Evolutionary conservation across 495 filamentous ascomycete genomes (phyloP).

Genomic region (Aspergillus bertholletiae): DNA sequence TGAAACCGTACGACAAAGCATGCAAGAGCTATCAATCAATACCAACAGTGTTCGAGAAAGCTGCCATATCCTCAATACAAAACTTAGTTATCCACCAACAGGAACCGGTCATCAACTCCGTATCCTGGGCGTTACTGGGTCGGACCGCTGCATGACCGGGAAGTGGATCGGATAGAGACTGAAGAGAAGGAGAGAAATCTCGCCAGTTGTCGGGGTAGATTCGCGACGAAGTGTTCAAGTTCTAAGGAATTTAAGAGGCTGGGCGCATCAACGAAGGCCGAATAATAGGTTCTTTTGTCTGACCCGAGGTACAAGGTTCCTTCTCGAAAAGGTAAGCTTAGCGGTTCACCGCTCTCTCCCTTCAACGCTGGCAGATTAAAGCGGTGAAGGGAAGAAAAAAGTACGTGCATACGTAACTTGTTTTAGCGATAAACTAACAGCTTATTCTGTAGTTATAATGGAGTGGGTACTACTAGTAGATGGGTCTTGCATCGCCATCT

Average conservation of each 20-base stretch:
- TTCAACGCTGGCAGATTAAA: conserved; percentile 16
- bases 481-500: conserved; percentile 11
- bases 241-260: conserved; percentile 15
- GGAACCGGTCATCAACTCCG: not conserved
- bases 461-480: not conserved
- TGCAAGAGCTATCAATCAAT: not conserved
- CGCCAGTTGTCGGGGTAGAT: conserved; percentile 7
- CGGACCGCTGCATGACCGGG: conserved; percentile 28
- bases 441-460: not conserved
- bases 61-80: not conserved
- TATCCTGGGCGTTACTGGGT: conserved; percentile 16
- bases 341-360: conserved; percentile 15
- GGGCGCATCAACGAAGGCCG: conserved; percentile 11
- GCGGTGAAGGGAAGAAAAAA: conserved; percentile 17
- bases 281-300: not conserved
- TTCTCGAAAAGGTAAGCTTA: conserved; percentile 9
- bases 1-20: not conserved
- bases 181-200: not conserved
- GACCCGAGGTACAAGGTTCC: not conserved
- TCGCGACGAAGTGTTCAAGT: not conserved
- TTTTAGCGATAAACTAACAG: not conserved
- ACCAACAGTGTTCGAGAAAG: not conserved
- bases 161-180: conserved; percentile 22
- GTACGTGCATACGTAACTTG: conserved; percentile 1
- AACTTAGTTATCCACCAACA: not conserved